Evolutionary conservation across 768 basidiomycete genomes (phyloP).

Genomic region (Termitomyces sp.): DNA sequence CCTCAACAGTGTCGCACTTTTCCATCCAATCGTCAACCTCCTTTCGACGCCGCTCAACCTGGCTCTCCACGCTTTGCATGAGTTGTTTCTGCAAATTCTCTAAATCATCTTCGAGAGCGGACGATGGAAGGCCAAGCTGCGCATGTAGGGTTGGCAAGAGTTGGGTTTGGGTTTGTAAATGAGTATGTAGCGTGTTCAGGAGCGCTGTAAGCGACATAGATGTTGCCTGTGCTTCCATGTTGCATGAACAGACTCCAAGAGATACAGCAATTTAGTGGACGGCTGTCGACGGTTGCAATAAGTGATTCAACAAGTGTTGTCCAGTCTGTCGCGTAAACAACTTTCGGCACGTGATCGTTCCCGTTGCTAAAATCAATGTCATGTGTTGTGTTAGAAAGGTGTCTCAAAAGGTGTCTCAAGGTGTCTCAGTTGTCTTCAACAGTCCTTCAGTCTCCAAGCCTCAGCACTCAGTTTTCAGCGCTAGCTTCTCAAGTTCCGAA

Average conservation of each 20-base stretch:
- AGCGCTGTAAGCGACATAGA: slow-evolving; percentile 53
- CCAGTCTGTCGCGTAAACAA: slow-evolving; percentile 12
- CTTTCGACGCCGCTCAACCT: slow-evolving; percentile 63
- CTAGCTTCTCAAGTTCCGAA: too few relatives aligned
- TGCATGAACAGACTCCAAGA: not conserved
- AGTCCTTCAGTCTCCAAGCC: too few relatives aligned
- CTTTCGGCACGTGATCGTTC: slow-evolving; percentile 13
- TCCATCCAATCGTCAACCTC: slow-evolving; percentile 77
- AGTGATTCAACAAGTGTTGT: not conserved
- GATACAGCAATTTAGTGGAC: not conserved
- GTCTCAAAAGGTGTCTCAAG: too few relatives aligned
- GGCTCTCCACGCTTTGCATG: slow-evolving; percentile 68
- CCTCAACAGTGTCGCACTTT: slow-evolving; percentile 60
- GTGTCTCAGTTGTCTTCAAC: too few relatives aligned
- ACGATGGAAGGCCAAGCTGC: slow-evolving; percentile 78
- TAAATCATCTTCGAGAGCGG: slow-evolving; percentile 81
- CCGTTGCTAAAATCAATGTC: too few relatives aligned
- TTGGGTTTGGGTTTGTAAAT: slow-evolving; percentile 78
- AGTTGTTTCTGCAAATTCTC: slow-evolving; percentile 70
- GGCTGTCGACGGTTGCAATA: not conserved
- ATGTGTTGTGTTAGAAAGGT: too few relatives aligned
- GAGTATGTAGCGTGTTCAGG: slow-evolving; percentile 72
- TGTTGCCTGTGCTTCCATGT: slow-evolving; percentile 26
- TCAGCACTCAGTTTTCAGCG: too few relatives aligned
- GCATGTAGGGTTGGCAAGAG: slow-evolving; percentile 78